Evolutionary conservation across 345 rosid species (phyloP), one percentile per base, ranked within the genome.

Genomic region (Sonneratia alba): DNA sequence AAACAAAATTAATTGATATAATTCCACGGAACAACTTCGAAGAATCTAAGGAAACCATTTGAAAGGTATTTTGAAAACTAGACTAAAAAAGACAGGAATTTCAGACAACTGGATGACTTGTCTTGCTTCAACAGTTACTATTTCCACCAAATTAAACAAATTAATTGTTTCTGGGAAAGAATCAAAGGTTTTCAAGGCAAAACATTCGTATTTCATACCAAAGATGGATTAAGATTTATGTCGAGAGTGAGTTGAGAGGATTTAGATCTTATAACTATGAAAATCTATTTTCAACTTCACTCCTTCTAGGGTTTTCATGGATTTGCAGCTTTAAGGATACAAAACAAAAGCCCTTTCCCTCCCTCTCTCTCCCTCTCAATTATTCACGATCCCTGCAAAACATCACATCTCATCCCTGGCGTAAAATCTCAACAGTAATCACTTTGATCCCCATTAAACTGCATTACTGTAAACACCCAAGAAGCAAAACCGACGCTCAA

Each of bases 341-440:
- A 57, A 57, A 57, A n/a, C 34, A 57, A 53, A 18, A 15, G 4
- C 18, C 18, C 59, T 21, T 6, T 19, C 22, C 1, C 22, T 21
- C 22, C 18, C 51, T 47, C 45, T 42, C 10, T 42, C 45, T 24
- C 65, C 11, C 62, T 45, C 15, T 48, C 53, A 48, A 56, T 56
- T 56, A 1, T 40, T 40, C 5, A 9, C 21, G 62, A 22, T 59
- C 64, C 7, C 64, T 59, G 66, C 66, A 27, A 27, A 62, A 62
- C 37, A 13, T 34, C 66, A 62, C 66, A 27, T 62, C 66, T 32
- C 38, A 62, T 62, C 66, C 5, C 66, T 27, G 66, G 36, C 66
- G 12, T 59, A 21, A 59, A 59, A 59, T 59, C 64, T 59, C 64
- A 59, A 59, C 64, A 59, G 36, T 59, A 59, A 59, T 59, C 34